phyloP scores from a whole-genome alignment of 139 green algal species.

The Chlorella ohadii region DNA sequence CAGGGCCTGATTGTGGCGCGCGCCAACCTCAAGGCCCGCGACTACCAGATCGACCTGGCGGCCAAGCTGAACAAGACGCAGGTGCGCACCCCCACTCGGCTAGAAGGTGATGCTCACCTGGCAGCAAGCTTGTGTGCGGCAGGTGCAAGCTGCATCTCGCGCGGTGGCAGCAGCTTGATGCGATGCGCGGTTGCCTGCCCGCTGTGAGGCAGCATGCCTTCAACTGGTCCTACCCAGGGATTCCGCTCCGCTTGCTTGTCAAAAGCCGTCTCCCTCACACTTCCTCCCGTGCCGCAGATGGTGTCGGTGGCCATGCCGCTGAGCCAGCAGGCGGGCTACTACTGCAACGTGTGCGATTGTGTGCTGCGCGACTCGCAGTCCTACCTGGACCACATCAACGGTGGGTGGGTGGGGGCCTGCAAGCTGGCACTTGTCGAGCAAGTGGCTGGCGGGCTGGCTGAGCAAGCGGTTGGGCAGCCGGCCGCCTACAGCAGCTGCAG shows the following conservation, averaged over 20 bases:
- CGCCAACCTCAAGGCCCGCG: constrained; percentile 73
- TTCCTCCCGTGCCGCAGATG: constrained; percentile 51
- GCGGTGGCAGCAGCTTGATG: no score
- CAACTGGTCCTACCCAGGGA: no score
- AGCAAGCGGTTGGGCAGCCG: not conserved
- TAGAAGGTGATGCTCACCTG: no score
- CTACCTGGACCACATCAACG: constrained; percentile 99
- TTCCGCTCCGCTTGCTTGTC: not conserved
- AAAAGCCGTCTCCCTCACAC: not conserved
- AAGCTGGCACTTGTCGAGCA: not conserved
- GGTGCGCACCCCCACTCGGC: constrained; percentile 42
- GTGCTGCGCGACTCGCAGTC: constrained; percentile 90
- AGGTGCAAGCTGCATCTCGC: no score
- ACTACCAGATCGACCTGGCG: constrained; percentile 83
- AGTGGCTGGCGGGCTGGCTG: not conserved
- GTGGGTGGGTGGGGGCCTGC: not conserved
- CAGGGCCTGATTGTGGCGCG: constrained; percentile 85
- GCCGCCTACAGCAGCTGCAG: not conserved
- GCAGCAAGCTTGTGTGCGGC: no score
- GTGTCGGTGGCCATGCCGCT: constrained; percentile 42
- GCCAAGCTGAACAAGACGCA: constrained; percentile 82
- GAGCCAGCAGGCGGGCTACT: constrained; percentile 84
- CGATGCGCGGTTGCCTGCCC: no score
- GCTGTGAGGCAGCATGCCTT: no score
- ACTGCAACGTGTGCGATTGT: constrained; percentile 97